Percentiles rank a stretch among this genome's conserved stretches.
Evolutionary conservation across 371 early-diverging fungal genomes (phyloP).

Genomic region (Mucor sp.): DNA sequence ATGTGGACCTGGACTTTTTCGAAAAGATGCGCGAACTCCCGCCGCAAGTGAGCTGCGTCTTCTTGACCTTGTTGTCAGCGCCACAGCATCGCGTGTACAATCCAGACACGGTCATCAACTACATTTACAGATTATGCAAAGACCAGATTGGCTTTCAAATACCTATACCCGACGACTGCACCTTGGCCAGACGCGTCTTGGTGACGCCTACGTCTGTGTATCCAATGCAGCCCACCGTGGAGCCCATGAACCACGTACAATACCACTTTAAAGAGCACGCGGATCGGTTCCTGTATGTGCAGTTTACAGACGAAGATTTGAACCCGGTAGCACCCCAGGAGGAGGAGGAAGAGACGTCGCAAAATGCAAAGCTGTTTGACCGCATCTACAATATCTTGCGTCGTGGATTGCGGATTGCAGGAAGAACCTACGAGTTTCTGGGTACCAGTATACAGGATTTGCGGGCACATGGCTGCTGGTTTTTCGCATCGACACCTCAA

Average conservation of each 20-base stretch:
- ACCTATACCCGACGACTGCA: constrained; percentile 7
- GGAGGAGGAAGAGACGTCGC: not conserved
- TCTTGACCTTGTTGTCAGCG: constrained; percentile 31
- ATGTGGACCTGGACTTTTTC: constrained; percentile 36
- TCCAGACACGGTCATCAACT: constrained; percentile 17
- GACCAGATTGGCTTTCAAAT: constrained; percentile 10
- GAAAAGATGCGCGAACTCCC: constrained; percentile 26
- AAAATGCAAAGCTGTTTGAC: constrained; percentile 36
- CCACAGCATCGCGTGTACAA: constrained; percentile 38
- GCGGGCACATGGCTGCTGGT: constrained; percentile 74
- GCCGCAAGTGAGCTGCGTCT: constrained; percentile 23
- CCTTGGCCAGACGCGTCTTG: constrained; percentile 29
- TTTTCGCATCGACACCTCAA: constrained; percentile 44
- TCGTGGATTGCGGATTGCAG: constrained; percentile 60
- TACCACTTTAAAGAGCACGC: constrained; percentile 44
- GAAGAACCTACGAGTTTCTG: constrained; percentile 66
- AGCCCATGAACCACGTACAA: constrained; percentile 64
- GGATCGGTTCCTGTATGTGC: constrained; percentile 72
- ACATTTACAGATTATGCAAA: constrained; percentile 6
- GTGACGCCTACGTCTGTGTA: constrained; percentile 64
- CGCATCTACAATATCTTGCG: constrained; percentile 48
- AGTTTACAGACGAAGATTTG: constrained; percentile 69
- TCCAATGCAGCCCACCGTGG: constrained; percentile 52
- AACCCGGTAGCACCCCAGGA: constrained; percentile 27
- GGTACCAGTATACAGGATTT: constrained; percentile 69